Evolutionary conservation across 805 yeast genomes (phyloP), one percentile per base, ranked within the genome.

Genomic region (Hemisphaericaspora nanyangensis): DNA sequence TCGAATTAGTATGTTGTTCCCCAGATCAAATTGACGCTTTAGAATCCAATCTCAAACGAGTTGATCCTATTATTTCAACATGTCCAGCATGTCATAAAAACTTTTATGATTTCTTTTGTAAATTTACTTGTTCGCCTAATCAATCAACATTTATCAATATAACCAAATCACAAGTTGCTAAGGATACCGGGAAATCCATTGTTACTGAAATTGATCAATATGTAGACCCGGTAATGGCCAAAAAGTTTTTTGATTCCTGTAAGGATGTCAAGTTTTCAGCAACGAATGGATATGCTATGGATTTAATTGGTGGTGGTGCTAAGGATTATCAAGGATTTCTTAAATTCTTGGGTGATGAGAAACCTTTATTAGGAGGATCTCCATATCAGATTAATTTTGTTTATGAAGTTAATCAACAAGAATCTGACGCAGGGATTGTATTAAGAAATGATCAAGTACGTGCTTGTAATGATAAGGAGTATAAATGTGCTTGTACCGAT

Each of bases 241-340:
- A 69, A 0, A 66, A 52, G 1, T 79, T 91, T 51, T 91, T 68
- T 55, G 84, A 89, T 40, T 86, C 96, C 1, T 91, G 99, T 65
- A 85, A 85, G 50, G 79, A 82, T 46, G 83, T 91, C 56, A 89
- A 91, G 62, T 90, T 93, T 58, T 80, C 91, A 3, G 96, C 96
- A 6, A 89, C 97, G 2, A 91, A 90, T 60, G 96, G 97, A 2
- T 86, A 76, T 52, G 98, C 96, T 7, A 89, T 91, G 97, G 98
- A 91, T 56, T 70, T 91, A 29, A 82, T 91, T 30, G 99, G 99
- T 6, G 99, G 99, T n/a, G 98, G 98, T 1, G 97, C 98, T 2
- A 74, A 70, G 39, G 77, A 80, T 50, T 85, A 78, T 58, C 50
- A 68, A 24, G 78, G 79, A 39, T 91, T 91, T 55, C 65, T 91